Evolutionary conservation across 192 early-diverging fungal genomes (phyloP).

Genomic region (Funneliformis mosseae): DNA sequence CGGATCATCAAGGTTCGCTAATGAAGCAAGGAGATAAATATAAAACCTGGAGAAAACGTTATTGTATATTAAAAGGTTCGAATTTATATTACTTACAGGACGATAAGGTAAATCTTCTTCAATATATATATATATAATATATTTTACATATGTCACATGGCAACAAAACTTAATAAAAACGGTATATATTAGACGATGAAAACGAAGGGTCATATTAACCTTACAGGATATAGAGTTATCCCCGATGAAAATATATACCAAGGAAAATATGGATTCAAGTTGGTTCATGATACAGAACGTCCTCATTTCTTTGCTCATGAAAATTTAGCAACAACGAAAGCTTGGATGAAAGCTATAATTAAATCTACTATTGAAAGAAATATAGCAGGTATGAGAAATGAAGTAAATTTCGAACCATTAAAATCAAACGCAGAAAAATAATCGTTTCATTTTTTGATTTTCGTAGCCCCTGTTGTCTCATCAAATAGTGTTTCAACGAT

Average conservation of each 20-base stretch:
- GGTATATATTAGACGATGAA: background rate
- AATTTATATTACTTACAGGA: conserved; percentile 63
- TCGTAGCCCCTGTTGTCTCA: conserved; percentile 55
- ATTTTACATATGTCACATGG: background rate
- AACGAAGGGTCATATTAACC: conserved; percentile 57
- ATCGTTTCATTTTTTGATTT: background rate
- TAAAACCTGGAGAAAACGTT: conserved; percentile 62
- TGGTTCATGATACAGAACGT: conserved; percentile 56
- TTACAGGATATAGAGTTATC: conserved; percentile 62
- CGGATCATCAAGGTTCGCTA: conserved; percentile 64
- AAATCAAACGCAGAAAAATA: background rate
- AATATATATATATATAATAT: too few species aligned
- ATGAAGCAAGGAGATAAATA: conserved; percentile 63
- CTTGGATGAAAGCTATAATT: conserved; percentile 64
- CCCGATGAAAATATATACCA: conserved; percentile 59
- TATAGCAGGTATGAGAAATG: conserved; percentile 37
- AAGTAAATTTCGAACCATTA: background rate
- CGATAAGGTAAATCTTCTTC: conserved; percentile 45
- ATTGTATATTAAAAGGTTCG: conserved; percentile 61
- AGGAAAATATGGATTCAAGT: conserved; percentile 67
- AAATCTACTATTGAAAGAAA: conserved; percentile 63
- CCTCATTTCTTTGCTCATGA: conserved; percentile 65
- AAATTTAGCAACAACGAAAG: conserved; percentile 49
- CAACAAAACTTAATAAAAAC: background rate
- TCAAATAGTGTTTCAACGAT: conserved; percentile 62